Conservation (phyloP, 208 protist species). For the Eutreptiella sp. region DNA sequence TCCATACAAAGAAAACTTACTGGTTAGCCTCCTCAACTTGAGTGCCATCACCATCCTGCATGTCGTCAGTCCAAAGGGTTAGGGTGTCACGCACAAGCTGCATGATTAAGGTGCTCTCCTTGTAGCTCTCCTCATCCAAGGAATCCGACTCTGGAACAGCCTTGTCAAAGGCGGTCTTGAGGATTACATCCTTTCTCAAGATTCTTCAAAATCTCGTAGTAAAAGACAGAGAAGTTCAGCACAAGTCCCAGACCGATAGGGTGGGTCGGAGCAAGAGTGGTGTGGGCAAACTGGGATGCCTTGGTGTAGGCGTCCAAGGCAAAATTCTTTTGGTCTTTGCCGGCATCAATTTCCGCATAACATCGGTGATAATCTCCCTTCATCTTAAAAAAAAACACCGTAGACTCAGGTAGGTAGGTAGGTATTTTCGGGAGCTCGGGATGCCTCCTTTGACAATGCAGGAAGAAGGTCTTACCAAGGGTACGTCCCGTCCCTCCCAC, state of each 20-base stretch:
- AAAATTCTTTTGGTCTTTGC: slow-evolving; percentile 44
- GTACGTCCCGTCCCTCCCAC: too few species aligned
- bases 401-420: too few species aligned
- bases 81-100: slow-evolving; percentile 85
- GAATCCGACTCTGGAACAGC: slow-evolving; percentile 70
- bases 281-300: too few species aligned
- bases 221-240: slow-evolving; percentile 89
- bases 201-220: slow-evolving; percentile 81
- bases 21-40: too few species aligned
- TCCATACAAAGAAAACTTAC: too few species aligned
- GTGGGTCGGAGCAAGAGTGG: slow-evolving; percentile 60
- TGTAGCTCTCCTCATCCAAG: slow-evolving; percentile 74
- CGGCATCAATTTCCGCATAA: slow-evolving; percentile 67
- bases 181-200: slow-evolving; percentile 64
- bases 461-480: too few species aligned
- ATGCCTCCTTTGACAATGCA: too few species aligned
- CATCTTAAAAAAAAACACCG: too few species aligned
- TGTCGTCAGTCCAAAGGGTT: slow-evolving; percentile 71
- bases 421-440: too few species aligned
- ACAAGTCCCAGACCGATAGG: slow-evolving; percentile 83
- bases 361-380: slow-evolving; percentile 80
- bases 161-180: slow-evolving; percentile 71
- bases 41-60: too few species aligned
- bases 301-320: too few species aligned
- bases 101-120: slow-evolving; percentile 86